A percentile compares a stretch with the other conserved stretches of the same genome.
Conservation (phyloP, 129 eudicot genomes). For the Centaurea solstitialis region DNA sequence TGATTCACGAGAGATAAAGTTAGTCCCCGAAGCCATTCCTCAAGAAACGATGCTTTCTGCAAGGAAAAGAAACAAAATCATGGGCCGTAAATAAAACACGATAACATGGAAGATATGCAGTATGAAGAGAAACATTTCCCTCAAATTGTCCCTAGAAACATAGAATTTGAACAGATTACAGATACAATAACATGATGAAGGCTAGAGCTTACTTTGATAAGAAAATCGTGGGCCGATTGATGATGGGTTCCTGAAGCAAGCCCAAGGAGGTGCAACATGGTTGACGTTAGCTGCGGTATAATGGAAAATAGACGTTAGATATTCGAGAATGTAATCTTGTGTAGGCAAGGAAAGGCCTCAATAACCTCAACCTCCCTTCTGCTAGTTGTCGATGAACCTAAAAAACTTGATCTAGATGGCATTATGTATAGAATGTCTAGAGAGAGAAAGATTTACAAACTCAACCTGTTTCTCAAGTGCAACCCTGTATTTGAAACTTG, state of each 20-base stretch:
- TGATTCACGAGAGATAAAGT: conserved; percentile 57
- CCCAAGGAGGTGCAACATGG: conserved; percentile 84
- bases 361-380: no score
- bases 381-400: no score
- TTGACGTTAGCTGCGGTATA: conserved; percentile 73
- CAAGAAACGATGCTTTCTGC: conserved; percentile 79
- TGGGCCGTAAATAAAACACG: conserved; percentile 7
- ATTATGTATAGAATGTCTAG: background rate
- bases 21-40: conserved; percentile 63
- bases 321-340: no score
- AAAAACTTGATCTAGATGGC: background rate
- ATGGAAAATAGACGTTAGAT: no score
- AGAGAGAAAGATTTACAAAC: background rate
- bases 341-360: no score
- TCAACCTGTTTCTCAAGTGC: conserved; percentile 94
- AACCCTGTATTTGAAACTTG: conserved; percentile 77
- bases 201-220: conserved; percentile 55
- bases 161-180: background rate
- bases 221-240: conserved; percentile 54
- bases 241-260: conserved; percentile 61
- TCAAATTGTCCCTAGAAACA: background rate
- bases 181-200: background rate
- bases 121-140: background rate
- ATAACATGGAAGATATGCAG: background rate
- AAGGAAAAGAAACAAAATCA: conserved; percentile 6